Evolutionary conservation across 169 alveolate genomes (phyloP), one percentile per base, ranked within the genome.

Genomic region (Babesia caballi): DNA sequence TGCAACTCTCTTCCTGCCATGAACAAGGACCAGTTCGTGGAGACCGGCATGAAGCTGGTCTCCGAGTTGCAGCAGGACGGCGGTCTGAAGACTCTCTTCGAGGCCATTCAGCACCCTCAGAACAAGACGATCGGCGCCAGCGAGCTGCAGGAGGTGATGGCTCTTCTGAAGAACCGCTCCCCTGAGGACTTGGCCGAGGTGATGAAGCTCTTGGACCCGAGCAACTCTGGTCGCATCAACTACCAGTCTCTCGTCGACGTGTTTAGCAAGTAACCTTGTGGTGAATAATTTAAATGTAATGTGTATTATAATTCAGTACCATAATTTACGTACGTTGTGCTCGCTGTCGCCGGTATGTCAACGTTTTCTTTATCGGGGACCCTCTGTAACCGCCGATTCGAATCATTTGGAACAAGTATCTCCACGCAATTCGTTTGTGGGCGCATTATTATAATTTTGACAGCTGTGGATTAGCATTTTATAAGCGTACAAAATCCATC

Each of bases 71-170:
- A 84, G 1, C 28, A 46, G 11, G 88, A 71, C 46, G 80, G 84
- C 19, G 83, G 84, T 5, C 59, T 81, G 32, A 21, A 54, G 33
- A 54, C 66, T 19, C 38, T 81, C 17, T 70, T 58, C 57, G 63
- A 59, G 56, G 67, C 80, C 36, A 49, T 81, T 7, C 41, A 66
- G 38, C 23, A 42, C 47, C 42, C 44, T 6, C 30, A 66, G 65
- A 41, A 53, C 61, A 65, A 71, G 73, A 46, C 70, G 35, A 65
- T 81, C 17, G 78, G 63, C 51, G 41, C 71, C 15, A 49, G 42
- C 30, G 88, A 81, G n/a, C 23, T 81, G 41, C 41, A 50, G 49
- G 71, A 71, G 57, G 88, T 81, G 14, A 71, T 71, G 88, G 58
- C 46, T 0, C 40, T 72, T 11, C 36, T 81, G 70, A 70, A 71